Percentiles rank a stretch among this genome's conserved stretches.
phyloP scores from a whole-genome alignment of 2,329 filamentous ascomycete genomes.

The Volutella citrinella region DNA sequence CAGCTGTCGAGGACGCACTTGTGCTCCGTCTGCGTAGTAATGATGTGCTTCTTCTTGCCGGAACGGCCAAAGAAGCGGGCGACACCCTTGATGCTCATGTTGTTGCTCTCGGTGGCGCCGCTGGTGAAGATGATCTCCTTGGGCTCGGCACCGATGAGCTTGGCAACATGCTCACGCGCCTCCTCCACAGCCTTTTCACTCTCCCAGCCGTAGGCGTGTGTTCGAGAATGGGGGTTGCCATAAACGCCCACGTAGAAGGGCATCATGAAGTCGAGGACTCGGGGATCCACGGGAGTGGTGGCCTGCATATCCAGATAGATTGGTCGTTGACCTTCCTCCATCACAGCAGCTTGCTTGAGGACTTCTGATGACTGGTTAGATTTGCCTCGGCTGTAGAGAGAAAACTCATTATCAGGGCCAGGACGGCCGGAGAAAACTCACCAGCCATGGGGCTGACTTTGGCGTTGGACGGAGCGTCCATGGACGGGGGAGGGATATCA shows the following conservation, averaged over 20 bases:
- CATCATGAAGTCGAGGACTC: constrained; percentile 94
- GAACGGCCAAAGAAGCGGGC: constrained; percentile 89
- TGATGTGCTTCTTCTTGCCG: constrained; percentile 97
- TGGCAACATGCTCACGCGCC: constrained; percentile 78
- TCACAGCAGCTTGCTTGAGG: constrained; percentile 84
- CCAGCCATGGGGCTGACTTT: constrained; percentile 77
- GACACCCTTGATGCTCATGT: constrained; percentile 99
- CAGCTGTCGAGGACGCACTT: constrained; percentile 99
- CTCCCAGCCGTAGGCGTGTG: constrained; percentile 98
- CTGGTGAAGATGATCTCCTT: constrained; percentile 99
- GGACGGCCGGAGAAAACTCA: no score
- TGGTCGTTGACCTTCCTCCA: constrained; percentile 88
- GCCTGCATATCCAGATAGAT: constrained; percentile 99
- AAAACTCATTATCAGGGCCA: no score
- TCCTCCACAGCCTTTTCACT: constrained; percentile 91
- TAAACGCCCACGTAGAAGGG: constrained; percentile 92
- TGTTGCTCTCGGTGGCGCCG: constrained; percentile 97
- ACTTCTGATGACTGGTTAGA: constrained; percentile 53
- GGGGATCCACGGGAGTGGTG: constrained; percentile 90
- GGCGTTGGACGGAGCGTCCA: constrained; percentile 38
- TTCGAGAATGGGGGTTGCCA: constrained; percentile 95
- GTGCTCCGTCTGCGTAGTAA: constrained; percentile 96
- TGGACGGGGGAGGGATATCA: constrained; percentile 39
- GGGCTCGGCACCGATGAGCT: constrained; percentile 85
- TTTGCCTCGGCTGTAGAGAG: constrained; percentile 13